phyloP scores from a whole-genome alignment of 495 filamentous ascomycete species.

The Extremus antarcticus region DNA sequence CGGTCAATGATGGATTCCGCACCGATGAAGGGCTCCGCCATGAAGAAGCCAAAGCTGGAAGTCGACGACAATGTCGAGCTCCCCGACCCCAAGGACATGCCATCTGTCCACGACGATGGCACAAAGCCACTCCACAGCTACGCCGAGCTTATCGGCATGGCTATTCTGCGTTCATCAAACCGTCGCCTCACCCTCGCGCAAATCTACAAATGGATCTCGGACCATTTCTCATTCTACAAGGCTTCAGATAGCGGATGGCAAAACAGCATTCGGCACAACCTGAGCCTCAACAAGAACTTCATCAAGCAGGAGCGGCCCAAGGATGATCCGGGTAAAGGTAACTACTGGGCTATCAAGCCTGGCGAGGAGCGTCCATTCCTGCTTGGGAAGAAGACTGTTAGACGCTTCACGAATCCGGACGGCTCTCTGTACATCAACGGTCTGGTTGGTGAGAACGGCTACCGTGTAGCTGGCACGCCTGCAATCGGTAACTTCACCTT shows the following conservation, averaged over 20 bases:
- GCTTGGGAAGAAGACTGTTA: slow-evolving; percentile 76
- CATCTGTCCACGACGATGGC: slow-evolving; percentile 73
- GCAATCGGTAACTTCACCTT: slow-evolving; percentile 35
- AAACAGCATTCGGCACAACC: slow-evolving; percentile 96
- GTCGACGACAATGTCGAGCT: slow-evolving; percentile 35
- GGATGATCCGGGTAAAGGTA: slow-evolving; percentile 96
- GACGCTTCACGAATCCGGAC: slow-evolving; percentile 40
- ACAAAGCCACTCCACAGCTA: slow-evolving; percentile 86
- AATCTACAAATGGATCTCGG: slow-evolving; percentile 98
- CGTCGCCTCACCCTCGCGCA: slow-evolving; percentile 83
- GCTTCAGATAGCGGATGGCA: slow-evolving; percentile 84
- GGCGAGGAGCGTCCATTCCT: slow-evolving; percentile 81
- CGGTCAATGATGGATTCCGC: slow-evolving; percentile 61
- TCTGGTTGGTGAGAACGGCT: slow-evolving; percentile 17
- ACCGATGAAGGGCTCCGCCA: slow-evolving; percentile 56
- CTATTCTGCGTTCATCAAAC: slow-evolving; percentile 77
- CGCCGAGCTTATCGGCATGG: slow-evolving; percentile 92
- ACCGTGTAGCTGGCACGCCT: slow-evolving; percentile 22
- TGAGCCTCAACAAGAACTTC: slow-evolving; percentile 97
- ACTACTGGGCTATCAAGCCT: slow-evolving; percentile 90
- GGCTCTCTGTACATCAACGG: slow-evolving; percentile 23
- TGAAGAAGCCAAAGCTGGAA: slow-evolving; percentile 45
- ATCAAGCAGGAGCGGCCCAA: slow-evolving; percentile 92
- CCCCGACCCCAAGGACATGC: slow-evolving; percentile 67
- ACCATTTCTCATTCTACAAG: slow-evolving; percentile 81